Evolutionary conservation across 768 basidiomycete genomes (phyloP).

Genomic region (Cyclocybe cylindracea): DNA sequence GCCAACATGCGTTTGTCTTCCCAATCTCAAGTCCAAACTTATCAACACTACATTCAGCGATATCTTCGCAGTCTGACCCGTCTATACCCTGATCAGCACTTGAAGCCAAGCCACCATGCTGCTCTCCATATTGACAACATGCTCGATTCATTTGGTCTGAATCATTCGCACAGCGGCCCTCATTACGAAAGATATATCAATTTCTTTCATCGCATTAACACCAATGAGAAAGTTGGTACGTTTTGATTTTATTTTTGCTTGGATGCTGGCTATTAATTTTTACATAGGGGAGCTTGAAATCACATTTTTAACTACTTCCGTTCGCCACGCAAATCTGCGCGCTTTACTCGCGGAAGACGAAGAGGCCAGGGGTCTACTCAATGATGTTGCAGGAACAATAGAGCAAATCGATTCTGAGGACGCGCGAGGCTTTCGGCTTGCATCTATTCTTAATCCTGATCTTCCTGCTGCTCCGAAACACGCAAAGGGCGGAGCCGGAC

Average conservation of each 20-base stretch:
- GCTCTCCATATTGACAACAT: constrained; percentile 22
- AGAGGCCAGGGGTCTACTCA: neutral
- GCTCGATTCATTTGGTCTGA: constrained; percentile 21
- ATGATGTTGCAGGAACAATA: constrained; percentile 4
- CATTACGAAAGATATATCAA: constrained; percentile 20
- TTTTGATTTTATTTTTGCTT: neutral
- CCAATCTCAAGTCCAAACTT: constrained; percentile 15
- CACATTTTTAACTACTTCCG: constrained; percentile 4
- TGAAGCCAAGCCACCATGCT: constrained; percentile 23
- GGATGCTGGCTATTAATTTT: neutral
- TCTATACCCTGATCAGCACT: constrained; percentile 16
- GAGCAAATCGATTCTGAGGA: constrained; percentile 6
- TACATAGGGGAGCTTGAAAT: constrained; percentile 8
- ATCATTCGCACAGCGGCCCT: constrained; percentile 23
- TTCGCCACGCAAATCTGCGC: constrained; percentile 5
- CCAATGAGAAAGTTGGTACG: constrained; percentile 16
- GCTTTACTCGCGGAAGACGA: constrained; percentile 7
- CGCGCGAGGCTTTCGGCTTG: constrained; percentile 8
- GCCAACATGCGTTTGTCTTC: constrained; percentile 21
- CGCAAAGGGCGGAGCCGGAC: neutral
- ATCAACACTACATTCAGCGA: constrained; percentile 15
- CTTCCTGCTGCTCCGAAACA: neutral
- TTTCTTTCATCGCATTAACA: constrained; percentile 19
- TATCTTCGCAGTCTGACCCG: constrained; percentile 15
- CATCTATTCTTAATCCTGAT: constrained; percentile 7